Evolutionary conservation across 805 yeast genomes (phyloP), one percentile per base, ranked within the genome.

Genomic region (Teunomyces gatunensis): DNA sequence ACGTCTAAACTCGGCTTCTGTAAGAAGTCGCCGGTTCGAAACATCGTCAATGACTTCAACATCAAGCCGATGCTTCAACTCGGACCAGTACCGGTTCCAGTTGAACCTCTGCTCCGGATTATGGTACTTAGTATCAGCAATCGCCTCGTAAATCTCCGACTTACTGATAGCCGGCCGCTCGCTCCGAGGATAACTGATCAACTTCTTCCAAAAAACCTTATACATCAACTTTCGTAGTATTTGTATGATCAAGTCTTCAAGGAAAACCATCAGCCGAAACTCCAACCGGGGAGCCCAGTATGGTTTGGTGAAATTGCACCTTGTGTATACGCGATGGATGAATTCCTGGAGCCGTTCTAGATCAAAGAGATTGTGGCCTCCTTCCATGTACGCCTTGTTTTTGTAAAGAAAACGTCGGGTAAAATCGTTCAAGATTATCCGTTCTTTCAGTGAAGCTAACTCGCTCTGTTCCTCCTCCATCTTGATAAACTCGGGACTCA

Each of bases 391-490:
- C 21, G 18, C 34, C 7, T 17, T 12, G 33, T 11, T 15, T 13
- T 13, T 18, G 25, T 39, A 18, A 6, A 28, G 21, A 6, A n/a
- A 39, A n/a, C 43, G 43, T 15, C 47, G 34, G 4, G 46, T 45
- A 4, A 23, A 28, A 37, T 52, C 53, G 21, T 47, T 45, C 3
- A 25, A 18, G 10, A 44, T 41, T 3, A 44, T 12, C 6, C 47
- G 47, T 34, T 67, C 73, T 23, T 54, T 55, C 11, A 46, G 47
- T 6, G 55, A 48, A 9, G 70, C 50, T 37, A 52, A 34, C 10
- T 52, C 52, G 42, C 71, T 61, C 42, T 73, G 73, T 1, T 53
- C 53, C 28, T 78, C 77, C 53, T 83, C 87, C 51, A 75, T 57
- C 5, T 61, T 57, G 1, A 77, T 55, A 47, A 68, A 75, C 15